Base-by-base conservation (phyloP, 2,329 filamentous ascomycete species). In the Trichothecium roseum region DNA sequence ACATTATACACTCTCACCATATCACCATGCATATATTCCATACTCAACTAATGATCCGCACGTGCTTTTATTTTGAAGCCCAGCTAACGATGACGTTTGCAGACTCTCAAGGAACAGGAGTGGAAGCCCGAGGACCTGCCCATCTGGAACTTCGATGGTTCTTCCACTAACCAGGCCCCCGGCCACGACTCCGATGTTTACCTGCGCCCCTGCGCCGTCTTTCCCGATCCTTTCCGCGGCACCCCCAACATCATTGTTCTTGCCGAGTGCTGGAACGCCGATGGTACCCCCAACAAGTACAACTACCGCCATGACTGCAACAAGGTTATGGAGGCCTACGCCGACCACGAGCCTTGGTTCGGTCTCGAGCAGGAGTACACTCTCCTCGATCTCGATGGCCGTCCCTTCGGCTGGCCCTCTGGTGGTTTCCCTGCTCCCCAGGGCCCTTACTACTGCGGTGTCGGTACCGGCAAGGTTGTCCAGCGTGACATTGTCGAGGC, bases 111-210 rank as follows among this genome's bases (percentile, higher is more conserved):
- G 30, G 60, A 63, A 48, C 54, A 70, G 53, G 58, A 61, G 3
- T 69, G 69, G 60, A 63, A 57, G 42, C 60, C 67, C 18, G 60
- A 67, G 36, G 65, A 72, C 35, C 67, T 74, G 34, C 68, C 70
- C 37, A 63, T 66, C 44, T 71, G 67, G 67, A 71, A 70, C 60
- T 71, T 71, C 37, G 67, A 71, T 38, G 89, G 89, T 55, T 94
- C 86, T 39, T 94, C 87, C 12, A 95, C 87, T 48, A 80, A 74
- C 49, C 89, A 96, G 66, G 89, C 89, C 33, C 85, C 86, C 28
- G 87, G 88, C 53, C 84, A 93, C 63, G 91, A 96, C 78, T 94
- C 86, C 32, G 89, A 96, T 65, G 84, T 95, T 70, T 95, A 94
- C 76, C 84, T 96, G 50, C 82, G 85, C 57, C 88, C 88, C 40